These are phyloP conservation scores for Microbotryomycetes sp. DNA, from an alignment of 1,284 basidiomycete genomes.

Conservation along the genomic window DNA sequence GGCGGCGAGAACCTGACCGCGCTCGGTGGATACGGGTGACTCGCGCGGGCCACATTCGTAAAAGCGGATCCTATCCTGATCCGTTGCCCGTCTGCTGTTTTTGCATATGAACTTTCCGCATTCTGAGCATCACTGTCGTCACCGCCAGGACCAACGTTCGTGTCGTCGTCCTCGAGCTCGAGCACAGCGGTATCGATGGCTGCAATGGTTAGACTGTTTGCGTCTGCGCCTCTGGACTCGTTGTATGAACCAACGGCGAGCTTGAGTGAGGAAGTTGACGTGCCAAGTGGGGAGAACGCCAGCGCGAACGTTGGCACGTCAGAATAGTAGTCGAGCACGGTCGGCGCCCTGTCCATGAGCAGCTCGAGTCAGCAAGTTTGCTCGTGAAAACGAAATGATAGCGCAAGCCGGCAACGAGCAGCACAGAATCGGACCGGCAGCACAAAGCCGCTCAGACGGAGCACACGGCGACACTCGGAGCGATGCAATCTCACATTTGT, in stretches of 20 bases:
- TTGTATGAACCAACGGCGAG: slow-evolving; percentile 69
- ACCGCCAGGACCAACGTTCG: slow-evolving; percentile 45
- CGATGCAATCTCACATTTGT: too few species aligned
- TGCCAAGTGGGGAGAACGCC: slow-evolving; percentile 27
- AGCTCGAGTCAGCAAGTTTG: too few species aligned
- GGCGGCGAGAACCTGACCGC: slow-evolving; percentile 75
- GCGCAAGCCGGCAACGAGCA: too few species aligned
- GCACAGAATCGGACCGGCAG: too few species aligned
- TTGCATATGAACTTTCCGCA: neutral
- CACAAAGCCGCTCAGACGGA: too few species aligned
- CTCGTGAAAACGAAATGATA: too few species aligned
- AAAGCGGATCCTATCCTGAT: slow-evolving; percentile 45
- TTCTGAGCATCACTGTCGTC: neutral
- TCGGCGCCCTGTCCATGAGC: slow-evolving; percentile 17
- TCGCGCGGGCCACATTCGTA: slow-evolving; percentile 65
- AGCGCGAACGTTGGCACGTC: slow-evolving; percentile 27
- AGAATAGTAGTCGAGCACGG: slow-evolving; percentile 28
- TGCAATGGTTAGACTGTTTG: slow-evolving; percentile 71
- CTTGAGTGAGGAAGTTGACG: slow-evolving; percentile 20
- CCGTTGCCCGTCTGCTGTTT: slow-evolving; percentile 8
- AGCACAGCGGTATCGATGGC: slow-evolving; percentile 56
- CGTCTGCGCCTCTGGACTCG: slow-evolving; percentile 53
- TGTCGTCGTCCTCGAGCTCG: slow-evolving; percentile 71
- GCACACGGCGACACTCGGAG: too few species aligned
- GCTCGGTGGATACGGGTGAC: slow-evolving; percentile 76